Evolutionary conservation across 768 basidiomycete genomes (phyloP).

Genomic region (Termitomyces sp.): DNA sequence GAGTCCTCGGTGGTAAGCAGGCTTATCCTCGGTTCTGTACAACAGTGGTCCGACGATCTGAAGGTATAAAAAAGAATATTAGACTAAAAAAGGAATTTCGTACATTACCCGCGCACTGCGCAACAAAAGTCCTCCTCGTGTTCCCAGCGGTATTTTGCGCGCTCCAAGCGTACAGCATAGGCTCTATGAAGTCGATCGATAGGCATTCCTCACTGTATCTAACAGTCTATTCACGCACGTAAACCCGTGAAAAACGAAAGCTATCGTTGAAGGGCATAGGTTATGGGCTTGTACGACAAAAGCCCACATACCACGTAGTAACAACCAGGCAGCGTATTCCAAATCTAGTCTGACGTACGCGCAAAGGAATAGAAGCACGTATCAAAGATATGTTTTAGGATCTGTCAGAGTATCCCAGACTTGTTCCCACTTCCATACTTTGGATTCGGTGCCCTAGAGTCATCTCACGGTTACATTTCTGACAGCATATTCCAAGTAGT

Average conservation of each 20-base stretch:
- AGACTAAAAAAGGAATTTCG: not conserved
- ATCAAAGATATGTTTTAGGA: slow-evolving; percentile 37
- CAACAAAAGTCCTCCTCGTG: slow-evolving; percentile 39
- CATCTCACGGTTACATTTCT: not conserved
- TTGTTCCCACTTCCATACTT: slow-evolving; percentile 41
- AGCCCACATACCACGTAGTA: slow-evolving; percentile 31
- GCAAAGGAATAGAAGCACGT: slow-evolving; percentile 34
- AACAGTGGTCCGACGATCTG: slow-evolving; percentile 32
- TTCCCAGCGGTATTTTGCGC: slow-evolving; percentile 36
- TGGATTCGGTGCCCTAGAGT: slow-evolving; percentile 33
- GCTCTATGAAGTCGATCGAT: slow-evolving; percentile 17
- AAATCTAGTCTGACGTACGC: slow-evolving; percentile 20
- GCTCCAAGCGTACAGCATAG: slow-evolving; percentile 36
- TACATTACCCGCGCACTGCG: slow-evolving; percentile 39
- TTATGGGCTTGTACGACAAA: not conserved
- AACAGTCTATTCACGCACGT: slow-evolving; percentile 15
- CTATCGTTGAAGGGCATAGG: slow-evolving; percentile 7
- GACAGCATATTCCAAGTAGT: not conserved
- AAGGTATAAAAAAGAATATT: not conserved
- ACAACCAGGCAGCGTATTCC: slow-evolving; percentile 26
- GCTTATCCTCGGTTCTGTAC: slow-evolving; percentile 29
- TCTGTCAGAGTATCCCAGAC: slow-evolving; percentile 32
- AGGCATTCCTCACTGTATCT: not conserved
- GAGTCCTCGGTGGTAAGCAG: slow-evolving; percentile 33
- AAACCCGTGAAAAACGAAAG: slow-evolving; percentile 29